Base-by-base conservation (phyloP, 2,329 filamentous ascomycete genomes). In the Lachnellula occidentalis region DNA sequence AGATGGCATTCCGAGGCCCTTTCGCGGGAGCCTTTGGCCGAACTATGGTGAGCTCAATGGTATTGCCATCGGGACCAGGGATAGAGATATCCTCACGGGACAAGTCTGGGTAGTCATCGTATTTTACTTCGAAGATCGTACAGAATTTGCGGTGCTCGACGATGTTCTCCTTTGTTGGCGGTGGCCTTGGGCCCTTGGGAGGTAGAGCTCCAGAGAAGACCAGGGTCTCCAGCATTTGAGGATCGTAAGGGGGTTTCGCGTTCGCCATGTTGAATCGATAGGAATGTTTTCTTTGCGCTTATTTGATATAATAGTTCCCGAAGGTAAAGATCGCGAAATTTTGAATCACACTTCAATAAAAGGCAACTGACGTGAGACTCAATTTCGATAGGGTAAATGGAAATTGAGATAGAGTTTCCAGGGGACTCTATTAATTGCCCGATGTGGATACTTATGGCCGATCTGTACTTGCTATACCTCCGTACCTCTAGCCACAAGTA, bases 21-120 rank as follows among this genome's bases (percentile, higher is more conserved):
- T 7, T 48, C 17, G 42, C 31, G 21, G 47, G 43, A 9, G 12
- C 34, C 7, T 47, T 50, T 5, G 46, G 15, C 14, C 45, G 31
- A 4, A 59, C 31, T 6, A 61, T 54, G 2, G 58, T 53, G 43
- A 59, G 31, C 17, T 53, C 43, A n/a, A 53, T 53, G 17, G 43
- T 48, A 14, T 56, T 36, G 6, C 56, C 51, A 12, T 47, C 51
- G 15, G 53, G 56, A 1, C 58, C 56, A 0, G 51, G 41, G 11
- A 55, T 55, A 5, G 39, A 39, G 12, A 42, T 22, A 34, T 58
- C 56, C 47, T 55, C 42, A 43, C 54, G 50, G 3, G 39, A 37
- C 14, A 60, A 27, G 12, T 37, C 19, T 8, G 55, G 50, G n/a
- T 53, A 36, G 19, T 49, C 37, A 22, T 36, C n/a, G 4, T 43